Percentiles rank a stretch among this genome's conserved stretches.
Evolutionary conservation across 805 yeast genomes (phyloP).

Genomic region (Nakazawaea laoshanensis): DNA sequence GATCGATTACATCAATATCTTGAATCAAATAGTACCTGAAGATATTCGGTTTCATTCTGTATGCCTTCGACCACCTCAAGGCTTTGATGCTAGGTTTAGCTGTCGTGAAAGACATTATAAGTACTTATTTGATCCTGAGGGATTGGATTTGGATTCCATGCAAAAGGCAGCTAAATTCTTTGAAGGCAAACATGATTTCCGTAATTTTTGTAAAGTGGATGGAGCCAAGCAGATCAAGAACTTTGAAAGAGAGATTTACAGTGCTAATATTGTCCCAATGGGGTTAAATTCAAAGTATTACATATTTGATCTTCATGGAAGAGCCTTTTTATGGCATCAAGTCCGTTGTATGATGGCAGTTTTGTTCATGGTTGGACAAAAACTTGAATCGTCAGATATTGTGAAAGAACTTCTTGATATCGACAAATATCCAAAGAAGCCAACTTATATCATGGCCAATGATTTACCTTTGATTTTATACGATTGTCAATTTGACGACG

Average conservation of each 20-base stretch:
- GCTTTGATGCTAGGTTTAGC: constrained; percentile 89
- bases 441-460: constrained; percentile 81
- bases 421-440: constrained; percentile 51
- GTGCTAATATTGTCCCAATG: constrained; percentile 18
- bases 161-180: constrained; percentile 50
- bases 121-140: constrained; percentile 58
- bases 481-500: constrained; percentile 66
- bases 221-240: constrained; percentile 89
- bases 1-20: constrained; percentile 63
- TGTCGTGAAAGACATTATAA: constrained; percentile 82
- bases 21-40: constrained; percentile 71
- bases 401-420: constrained; percentile 54
- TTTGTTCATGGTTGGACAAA: constrained; percentile 73
- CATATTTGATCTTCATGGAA: constrained; percentile 72
- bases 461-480: constrained; percentile 82
- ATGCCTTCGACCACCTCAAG: constrained; percentile 73
- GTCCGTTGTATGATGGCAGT: constrained; percentile 93
- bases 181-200: constrained; percentile 78
- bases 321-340: constrained; percentile 96
- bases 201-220: constrained; percentile 92
- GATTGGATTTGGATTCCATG: constrained; percentile 63
- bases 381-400: constrained; percentile 51
- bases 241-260: constrained; percentile 54
- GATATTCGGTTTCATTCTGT: constrained; percentile 81
- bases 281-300: constrained; percentile 32